Evolutionary conservation across 1,284 basidiomycete species (phyloP), one percentile per base, ranked within the genome.

Genomic region (Fistulina hepatica): DNA sequence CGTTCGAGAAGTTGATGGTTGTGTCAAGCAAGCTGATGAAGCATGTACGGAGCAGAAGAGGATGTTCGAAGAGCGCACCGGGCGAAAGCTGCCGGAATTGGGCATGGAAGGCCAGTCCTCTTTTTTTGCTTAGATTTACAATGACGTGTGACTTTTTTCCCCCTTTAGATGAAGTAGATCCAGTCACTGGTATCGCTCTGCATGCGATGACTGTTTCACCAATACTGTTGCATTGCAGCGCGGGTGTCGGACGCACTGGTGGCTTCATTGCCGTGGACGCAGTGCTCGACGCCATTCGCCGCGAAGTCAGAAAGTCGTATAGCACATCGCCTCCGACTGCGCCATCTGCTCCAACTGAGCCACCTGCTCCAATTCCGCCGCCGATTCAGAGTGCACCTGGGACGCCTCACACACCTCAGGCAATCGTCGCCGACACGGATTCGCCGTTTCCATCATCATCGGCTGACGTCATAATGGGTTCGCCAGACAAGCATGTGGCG

Each of bases 231-330:
- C 80, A 86, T 60, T 92, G 89, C 53, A 91, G 88, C 13, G 91
- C 91, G 0, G 91, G 91, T 11, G 88, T 94, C 4, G 91, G 91
- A 0, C 71, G 91, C 25, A 95, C 92, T 0, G 91, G 91, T 17
- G 86, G 85, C 26, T 95, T 86, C 56, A 91, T 95, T 52, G 76
- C 85, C 9, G 74, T 93, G 4, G 89, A 93, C 56, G 81, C 90
- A 2, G 69, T 92, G 25, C 61, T 93, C 28, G 88, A 93, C 52
- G 81, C 75, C 0, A 63, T 94, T 2, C 64, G 74, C 43, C 59
- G 71, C 26, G 85, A 90, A 55, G 51, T 81, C 51, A 56, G 61
- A 41, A 65, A 50, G 37, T 22, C 40, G 41, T 46, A 36, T 25
- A n/a, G n/a, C n/a, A n/a, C n/a, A n/a, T n/a, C n/a, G n/a, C n/a